A percentile compares a stretch with the other conserved stretches of the same genome.
phyloP scores from a whole-genome alignment of 192 early-diverging fungal species.

The Funneliformis mosseae region DNA sequence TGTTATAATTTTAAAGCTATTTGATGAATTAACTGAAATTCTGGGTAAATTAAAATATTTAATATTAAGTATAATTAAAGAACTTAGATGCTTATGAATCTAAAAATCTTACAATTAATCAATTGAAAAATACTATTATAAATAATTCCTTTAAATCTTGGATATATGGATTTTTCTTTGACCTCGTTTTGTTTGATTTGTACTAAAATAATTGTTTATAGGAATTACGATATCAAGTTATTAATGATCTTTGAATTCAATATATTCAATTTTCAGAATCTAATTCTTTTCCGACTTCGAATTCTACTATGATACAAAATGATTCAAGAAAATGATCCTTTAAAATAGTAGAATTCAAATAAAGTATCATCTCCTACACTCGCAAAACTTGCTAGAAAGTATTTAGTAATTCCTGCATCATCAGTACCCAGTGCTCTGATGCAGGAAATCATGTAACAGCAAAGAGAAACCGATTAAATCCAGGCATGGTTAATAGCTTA shows the following conservation, averaged over 20 bases:
- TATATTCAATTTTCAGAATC: not conserved
- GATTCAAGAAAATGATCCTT: conserved; percentile 14
- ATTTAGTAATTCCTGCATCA: not conserved
- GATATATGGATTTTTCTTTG: conserved; percentile 16
- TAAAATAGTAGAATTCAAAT: not conserved
- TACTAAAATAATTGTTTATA: not conserved
- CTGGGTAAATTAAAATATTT: not conserved
- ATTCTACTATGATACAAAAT: not conserved
- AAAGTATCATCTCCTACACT: not conserved
- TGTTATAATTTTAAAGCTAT: conserved; percentile 1
- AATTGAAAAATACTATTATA: conserved; percentile 4
- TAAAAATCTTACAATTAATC: not conserved
- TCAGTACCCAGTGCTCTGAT: not conserved
- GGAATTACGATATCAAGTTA: not conserved
- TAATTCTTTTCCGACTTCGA: not conserved
- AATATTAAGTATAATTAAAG: not conserved
- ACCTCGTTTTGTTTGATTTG: not conserved
- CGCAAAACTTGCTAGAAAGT: conserved; percentile 12
- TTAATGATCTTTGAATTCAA: not conserved
- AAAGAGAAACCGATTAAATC: not conserved
- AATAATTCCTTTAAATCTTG: conserved; percentile 3
- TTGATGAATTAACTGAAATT: not conserved
- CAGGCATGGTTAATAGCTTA: not conserved
- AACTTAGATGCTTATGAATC: not conserved
- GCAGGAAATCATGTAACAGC: not conserved